phyloP scores from a whole-genome alignment of 2,329 filamentous ascomycete species.

The Cladophialophora exuberans region DNA sequence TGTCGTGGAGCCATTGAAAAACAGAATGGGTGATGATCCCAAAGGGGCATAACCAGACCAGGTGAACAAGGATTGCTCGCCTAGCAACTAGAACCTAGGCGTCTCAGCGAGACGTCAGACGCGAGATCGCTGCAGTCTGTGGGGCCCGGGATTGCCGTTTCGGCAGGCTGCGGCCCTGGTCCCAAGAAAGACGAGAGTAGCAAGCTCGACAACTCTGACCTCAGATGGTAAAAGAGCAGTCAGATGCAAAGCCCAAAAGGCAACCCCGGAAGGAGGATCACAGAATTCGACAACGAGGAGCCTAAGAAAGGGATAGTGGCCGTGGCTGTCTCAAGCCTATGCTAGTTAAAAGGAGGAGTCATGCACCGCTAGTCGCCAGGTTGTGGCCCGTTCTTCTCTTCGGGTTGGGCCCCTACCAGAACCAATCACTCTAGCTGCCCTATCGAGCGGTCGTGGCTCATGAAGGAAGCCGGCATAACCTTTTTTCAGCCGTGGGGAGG shows the following conservation, averaged over 20 bases:
- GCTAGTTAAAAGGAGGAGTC: slow-evolving; percentile 6
- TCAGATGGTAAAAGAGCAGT: slow-evolving; percentile 4
- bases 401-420: slow-evolving; percentile 3
- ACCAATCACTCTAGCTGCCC: slow-evolving; percentile 12
- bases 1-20: slow-evolving; percentile 15
- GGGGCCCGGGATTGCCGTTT: slow-evolving; percentile 27
- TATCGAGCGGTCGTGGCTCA: no score
- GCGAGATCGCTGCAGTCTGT: slow-evolving; percentile 29
- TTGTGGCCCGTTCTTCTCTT: no score
- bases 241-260: slow-evolving; percentile 14
- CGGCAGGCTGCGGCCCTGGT: slow-evolving; percentile 19
- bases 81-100: slow-evolving; percentile 12
- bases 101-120: slow-evolving; percentile 23
- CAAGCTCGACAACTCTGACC: no score
- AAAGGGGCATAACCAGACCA: slow-evolving; percentile 4
- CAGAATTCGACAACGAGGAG: slow-evolving; percentile 16
- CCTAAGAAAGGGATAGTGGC: slow-evolving; percentile 19
- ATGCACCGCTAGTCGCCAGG: slow-evolving; percentile 13
- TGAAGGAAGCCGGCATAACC: neutral
- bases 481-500: slow-evolving; percentile 19
- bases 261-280: slow-evolving; percentile 14
- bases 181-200: no score
- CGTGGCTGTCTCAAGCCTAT: slow-evolving; percentile 4
- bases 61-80: slow-evolving; percentile 23
- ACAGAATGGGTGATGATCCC: neutral